phyloP scores from a whole-genome alignment of 305 asterid species.

The Fraxinus sp. region DNA sequence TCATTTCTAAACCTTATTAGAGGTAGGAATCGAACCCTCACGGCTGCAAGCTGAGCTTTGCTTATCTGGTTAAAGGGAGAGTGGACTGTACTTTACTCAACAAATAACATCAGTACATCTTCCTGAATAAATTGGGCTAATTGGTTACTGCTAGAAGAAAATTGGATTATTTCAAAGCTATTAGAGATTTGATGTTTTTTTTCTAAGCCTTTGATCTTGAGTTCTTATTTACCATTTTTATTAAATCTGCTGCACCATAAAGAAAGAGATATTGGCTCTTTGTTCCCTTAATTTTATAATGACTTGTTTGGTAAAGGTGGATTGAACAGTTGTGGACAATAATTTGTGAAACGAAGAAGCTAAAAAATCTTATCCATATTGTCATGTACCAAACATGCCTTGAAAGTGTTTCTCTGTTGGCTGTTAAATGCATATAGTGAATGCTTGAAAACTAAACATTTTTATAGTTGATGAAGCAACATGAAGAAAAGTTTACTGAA shows the following conservation, averaged over 20 bases:
- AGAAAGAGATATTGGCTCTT: not conserved
- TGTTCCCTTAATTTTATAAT: no score
- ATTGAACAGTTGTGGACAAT: not conserved
- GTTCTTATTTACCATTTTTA: not conserved
- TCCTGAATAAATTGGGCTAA: not conserved
- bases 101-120: not conserved
- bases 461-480: not conserved
- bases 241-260: not conserved
- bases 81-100: not conserved
- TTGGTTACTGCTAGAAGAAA: not conserved
- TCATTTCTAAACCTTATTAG: no score
- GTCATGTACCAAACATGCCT: not conserved
- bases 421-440: constrained; percentile 6
- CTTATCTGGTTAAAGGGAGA: not conserved
- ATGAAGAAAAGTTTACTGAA: not conserved
- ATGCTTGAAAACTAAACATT: not conserved
- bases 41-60: not conserved
- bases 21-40: no score
- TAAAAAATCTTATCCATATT: not conserved
- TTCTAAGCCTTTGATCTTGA: not conserved
- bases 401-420: not conserved
- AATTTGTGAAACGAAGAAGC: not conserved
- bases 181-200: no score
- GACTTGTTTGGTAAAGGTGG: not conserved
- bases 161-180: not conserved